Percentiles rank a stretch among this genome's conserved stretches.
Evolutionary conservation across 495 filamentous ascomycete species (phyloP).

Genomic region (Aspergillus bertholletiae): DNA sequence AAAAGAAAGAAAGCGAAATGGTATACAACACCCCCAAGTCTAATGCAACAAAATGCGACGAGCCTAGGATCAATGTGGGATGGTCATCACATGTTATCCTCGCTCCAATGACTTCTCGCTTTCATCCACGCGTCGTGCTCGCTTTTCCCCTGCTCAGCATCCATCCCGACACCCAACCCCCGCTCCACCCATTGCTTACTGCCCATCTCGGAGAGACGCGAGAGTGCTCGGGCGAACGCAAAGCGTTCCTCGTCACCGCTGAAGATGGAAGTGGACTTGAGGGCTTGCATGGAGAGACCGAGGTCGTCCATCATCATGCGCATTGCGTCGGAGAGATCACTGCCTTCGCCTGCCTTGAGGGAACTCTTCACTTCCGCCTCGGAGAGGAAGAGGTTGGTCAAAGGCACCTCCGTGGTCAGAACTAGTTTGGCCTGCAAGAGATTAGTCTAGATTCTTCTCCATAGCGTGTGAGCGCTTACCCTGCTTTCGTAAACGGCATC

Average conservation of each 20-base stretch:
- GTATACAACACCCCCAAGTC: neutral
- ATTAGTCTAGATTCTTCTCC: neutral
- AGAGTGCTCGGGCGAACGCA: conserved; percentile 87
- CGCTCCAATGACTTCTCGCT: conserved; percentile 62
- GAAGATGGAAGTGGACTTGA: conserved; percentile 86
- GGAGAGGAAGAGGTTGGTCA: conserved; percentile 86
- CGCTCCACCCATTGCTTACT: conserved; percentile 92
- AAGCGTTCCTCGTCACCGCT: conserved; percentile 95
- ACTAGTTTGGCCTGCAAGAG: conserved; percentile 77
- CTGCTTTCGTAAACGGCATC: conserved; percentile 87
- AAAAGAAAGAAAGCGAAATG: neutral
- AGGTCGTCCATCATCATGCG: conserved; percentile 91
- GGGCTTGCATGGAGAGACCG: conserved; percentile 75
- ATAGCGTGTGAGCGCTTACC: conserved; percentile 33
- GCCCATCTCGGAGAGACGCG: conserved; percentile 86
- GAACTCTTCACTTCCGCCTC: conserved; percentile 61
- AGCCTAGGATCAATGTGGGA: neutral
- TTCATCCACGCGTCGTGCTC: conserved; percentile 65
- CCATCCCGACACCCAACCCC: conserved; percentile 72
- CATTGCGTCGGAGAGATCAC: conserved; percentile 76
- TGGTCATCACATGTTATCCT: conserved; percentile 63
- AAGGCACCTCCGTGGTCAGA: conserved; percentile 79
- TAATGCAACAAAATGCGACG: neutral
- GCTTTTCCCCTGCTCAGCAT: conserved; percentile 52
- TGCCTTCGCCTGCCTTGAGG: conserved; percentile 39